Evolutionary conservation across 2,329 filamentous ascomycete species (phyloP), one percentile per base, ranked within the genome.

Genomic region (Lasiodiplodia sp.): DNA sequence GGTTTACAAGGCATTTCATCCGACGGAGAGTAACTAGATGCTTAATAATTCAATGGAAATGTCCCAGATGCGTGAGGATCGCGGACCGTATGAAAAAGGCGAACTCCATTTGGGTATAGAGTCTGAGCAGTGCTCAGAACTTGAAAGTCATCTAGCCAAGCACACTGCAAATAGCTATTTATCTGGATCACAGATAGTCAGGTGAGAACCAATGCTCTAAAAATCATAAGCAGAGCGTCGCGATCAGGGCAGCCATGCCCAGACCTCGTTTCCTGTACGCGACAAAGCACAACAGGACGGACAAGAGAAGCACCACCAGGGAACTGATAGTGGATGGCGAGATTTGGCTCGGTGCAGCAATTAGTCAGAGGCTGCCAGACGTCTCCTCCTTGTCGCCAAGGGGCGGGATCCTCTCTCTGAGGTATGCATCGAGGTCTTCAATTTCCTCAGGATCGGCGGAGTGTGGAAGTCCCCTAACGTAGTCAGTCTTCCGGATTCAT

Each of bases 371-470:
- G 47, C 47, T 64, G 60, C 60, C 60, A 8, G 60, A 37, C 8
- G 60, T 28, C 18, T 74, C 73, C 66, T 75, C 74, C 38, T 67
- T 70, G 44, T 77, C 82, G 10, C 80, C 82, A 55, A 85, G 75
- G 2, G 82, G 73, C 3, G 87, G 86, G 62, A 90, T 81, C 23
- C 82, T 77, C 72, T 84, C 81, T 60, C 83, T 81, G 62, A 91
- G 80, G 76, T 88, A 91, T 52, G 80, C 79, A 80, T 96, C 93
- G 21, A 97, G 84, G 73, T 97, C 92, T 71, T 96, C 88, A 67
- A 97, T 88, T 82, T 97, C 95, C 71, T 91, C 83, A 5, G 89
- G 85, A 73, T 89, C 90, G 2, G 93, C 93, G 5, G 89, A 91
- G 78, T 98, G 95, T 16, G 84, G 84, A 77, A 97, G 86, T 12